Evolutionary conservation across 192 early-diverging fungal species (phyloP), one percentile per base, ranked within the genome.

Genomic region (Phycomyces nitens): DNA sequence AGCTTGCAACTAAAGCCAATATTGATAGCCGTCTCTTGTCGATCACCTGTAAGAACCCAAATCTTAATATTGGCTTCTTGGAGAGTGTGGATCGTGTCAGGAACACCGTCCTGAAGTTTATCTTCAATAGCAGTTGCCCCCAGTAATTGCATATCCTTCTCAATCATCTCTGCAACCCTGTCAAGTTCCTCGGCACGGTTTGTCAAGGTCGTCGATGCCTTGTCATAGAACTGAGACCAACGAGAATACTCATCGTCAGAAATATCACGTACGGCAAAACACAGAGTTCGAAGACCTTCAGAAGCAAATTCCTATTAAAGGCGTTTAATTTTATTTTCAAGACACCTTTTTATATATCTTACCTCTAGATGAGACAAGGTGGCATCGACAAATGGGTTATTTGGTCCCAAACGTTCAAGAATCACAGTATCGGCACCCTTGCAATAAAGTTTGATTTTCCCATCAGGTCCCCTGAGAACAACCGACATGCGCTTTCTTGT

Each of bases 391-490:
- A 81, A 89, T 7, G 81, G 84, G 60, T 90, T 92, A 47, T 84
- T 74, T 21, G 79, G 71, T n/a, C 82, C 78, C 57, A 96, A 69
- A 4, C 93, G 78, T 65, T 95, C 93, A 38, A 95, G 69, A 68
- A 96, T 94, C 1, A 95, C 94, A 21, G 92, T 95, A 62, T 96
- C 95, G n/a, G 95, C 95, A 38, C 95, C 95, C 72, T 98, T 96
- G 70, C 89, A 89, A 81, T 93, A 96, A 40, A 98, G 65, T 66
- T 92, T 89, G 52, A 90, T 86, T 47, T 80, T 80, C 4, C 95
- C 95, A 41, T 94, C 87, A 10, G 93, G 89, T 5, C 81, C 84
- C 20, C 92, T 82, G 44, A 96, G 83, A 27, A 98, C 77, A 9
- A 89, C 88, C 1, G 90, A 92, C 95, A 98, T 98, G 67, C 95